These are phyloP conservation scores for Cinchona pubescens DNA, from an alignment of 257 asterid genomes.

Conservation along the genomic window DNA sequence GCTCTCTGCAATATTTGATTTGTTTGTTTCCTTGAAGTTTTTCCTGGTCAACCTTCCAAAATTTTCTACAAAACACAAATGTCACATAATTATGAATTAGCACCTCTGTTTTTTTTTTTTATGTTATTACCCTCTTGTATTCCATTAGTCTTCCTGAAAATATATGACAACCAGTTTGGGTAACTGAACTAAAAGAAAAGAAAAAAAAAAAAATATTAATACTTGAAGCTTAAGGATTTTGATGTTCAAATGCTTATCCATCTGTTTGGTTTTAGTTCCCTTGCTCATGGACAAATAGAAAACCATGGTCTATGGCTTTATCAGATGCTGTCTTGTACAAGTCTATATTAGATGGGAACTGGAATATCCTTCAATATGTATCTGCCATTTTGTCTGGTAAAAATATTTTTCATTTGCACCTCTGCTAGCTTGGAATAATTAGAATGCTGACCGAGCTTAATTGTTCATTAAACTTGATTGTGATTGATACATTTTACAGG, in stretches of 20 bases:
- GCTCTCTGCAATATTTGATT: background rate
- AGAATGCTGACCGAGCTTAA: background rate
- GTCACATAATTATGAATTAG: background rate
- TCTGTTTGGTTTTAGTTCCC: background rate
- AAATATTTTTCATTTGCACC: background rate
- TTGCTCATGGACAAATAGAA: background rate
- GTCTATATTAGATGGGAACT: background rate
- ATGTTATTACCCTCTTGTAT: background rate
- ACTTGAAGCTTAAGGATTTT: background rate
- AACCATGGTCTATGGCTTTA: background rate
- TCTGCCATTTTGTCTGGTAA: background rate
- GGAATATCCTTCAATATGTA: background rate
- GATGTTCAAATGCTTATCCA: background rate
- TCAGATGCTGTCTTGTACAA: background rate
- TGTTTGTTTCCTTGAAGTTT: background rate
- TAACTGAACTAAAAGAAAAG: background rate
- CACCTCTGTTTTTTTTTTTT: background rate
- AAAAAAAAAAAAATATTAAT: background rate
- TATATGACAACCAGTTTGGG: background rate
- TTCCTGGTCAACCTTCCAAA: background rate
- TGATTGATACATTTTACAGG: constrained; percentile 48
- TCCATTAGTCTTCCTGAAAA: background rate
- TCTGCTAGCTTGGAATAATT: constrained; percentile 7
- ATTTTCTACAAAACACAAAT: background rate
- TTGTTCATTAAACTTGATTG: constrained; percentile 17